phyloP scores from a whole-genome alignment of 768 basidiomycete species.

The Russula sp. region DNA sequence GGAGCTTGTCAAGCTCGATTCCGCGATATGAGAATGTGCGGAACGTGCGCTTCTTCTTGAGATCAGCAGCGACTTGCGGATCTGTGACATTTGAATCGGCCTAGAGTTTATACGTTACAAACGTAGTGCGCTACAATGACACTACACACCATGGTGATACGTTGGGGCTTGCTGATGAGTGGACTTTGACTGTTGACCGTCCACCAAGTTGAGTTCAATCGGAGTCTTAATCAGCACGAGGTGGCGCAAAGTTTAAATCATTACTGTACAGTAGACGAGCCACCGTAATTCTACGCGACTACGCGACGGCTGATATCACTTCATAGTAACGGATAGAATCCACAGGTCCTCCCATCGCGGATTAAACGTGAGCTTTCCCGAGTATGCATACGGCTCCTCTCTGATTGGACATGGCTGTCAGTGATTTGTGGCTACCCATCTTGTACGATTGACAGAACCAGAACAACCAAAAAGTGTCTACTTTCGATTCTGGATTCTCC shows the following conservation, averaged over 20 bases:
- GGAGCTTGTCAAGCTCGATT: slow-evolving; percentile 95
- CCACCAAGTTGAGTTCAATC: slow-evolving; percentile 28
- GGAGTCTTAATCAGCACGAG: slow-evolving; percentile 34
- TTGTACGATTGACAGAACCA: slow-evolving; percentile 37
- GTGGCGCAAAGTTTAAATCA: slow-evolving; percentile 45
- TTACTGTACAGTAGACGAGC: slow-evolving; percentile 57
- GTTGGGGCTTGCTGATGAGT: slow-evolving; percentile 17
- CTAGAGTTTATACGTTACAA: slow-evolving; percentile 39
- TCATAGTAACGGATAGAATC: slow-evolving; percentile 71
- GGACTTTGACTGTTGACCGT: slow-evolving; percentile 20
- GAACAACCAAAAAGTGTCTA: slow-evolving; percentile 45
- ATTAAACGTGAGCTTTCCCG: slow-evolving; percentile 66
- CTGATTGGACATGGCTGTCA: slow-evolving; percentile 36
- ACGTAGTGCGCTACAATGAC: not conserved
- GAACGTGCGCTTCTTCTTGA: slow-evolving; percentile 99
- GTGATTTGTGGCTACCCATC: slow-evolving; percentile 93
- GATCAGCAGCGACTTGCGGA: slow-evolving; percentile 88
- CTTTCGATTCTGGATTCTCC: not conserved
- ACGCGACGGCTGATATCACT: slow-evolving; percentile 25
- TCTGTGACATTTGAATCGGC: slow-evolving; percentile 85
- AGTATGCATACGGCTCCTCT: slow-evolving; percentile 2
- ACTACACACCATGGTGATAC: slow-evolving; percentile 29
- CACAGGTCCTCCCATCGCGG: slow-evolving; percentile 88
- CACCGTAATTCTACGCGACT: not conserved
- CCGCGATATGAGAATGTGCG: slow-evolving; percentile 99